phyloP scores from a whole-genome alignment of 1,284 basidiomycete genomes.

The Sanghuangporus baumii region DNA sequence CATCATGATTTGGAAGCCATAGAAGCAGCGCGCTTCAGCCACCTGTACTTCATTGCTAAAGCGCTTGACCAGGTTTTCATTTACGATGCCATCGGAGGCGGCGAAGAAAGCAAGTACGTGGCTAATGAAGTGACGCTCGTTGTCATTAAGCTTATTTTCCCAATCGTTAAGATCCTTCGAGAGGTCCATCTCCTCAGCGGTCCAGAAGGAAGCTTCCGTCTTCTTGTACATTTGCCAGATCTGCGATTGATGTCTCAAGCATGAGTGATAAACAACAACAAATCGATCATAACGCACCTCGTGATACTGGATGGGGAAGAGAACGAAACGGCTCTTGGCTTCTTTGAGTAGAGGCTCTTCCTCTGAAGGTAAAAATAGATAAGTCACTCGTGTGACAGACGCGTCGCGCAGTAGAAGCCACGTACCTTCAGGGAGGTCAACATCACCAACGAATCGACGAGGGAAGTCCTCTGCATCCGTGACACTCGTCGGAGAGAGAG shows the following conservation, averaged over 20 bases:
- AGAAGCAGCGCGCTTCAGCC: slow-evolving; percentile 96
- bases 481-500: slow-evolving; percentile 21
- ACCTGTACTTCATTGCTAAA: slow-evolving; percentile 94
- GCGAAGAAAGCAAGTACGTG: slow-evolving; percentile 97
- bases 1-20: slow-evolving; percentile 99
- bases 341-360: slow-evolving; percentile 83
- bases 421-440: slow-evolving; percentile 25
- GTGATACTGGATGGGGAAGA: slow-evolving; percentile 93
- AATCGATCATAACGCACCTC: slow-evolving; percentile 49
- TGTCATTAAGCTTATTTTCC: slow-evolving; percentile 88
- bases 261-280: background rate
- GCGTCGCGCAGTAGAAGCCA: background rate
- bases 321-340: slow-evolving; percentile 78
- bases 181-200: slow-evolving; percentile 96
- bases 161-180: slow-evolving; percentile 92
- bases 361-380: slow-evolving; percentile 30
- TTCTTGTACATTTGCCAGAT: slow-evolving; percentile 99
- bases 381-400: background rate
- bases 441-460: slow-evolving; percentile 23
- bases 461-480: slow-evolving; percentile 22
- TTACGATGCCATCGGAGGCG: slow-evolving; percentile 96
- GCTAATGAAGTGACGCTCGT: slow-evolving; percentile 94
- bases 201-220: slow-evolving; percentile 93
- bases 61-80: slow-evolving; percentile 94
- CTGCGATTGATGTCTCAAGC: slow-evolving; percentile 33